These are phyloP conservation scores for Aspergillus jensenii DNA, from an alignment of 2,329 filamentous ascomycete species.

Conservation along the genomic window DNA sequence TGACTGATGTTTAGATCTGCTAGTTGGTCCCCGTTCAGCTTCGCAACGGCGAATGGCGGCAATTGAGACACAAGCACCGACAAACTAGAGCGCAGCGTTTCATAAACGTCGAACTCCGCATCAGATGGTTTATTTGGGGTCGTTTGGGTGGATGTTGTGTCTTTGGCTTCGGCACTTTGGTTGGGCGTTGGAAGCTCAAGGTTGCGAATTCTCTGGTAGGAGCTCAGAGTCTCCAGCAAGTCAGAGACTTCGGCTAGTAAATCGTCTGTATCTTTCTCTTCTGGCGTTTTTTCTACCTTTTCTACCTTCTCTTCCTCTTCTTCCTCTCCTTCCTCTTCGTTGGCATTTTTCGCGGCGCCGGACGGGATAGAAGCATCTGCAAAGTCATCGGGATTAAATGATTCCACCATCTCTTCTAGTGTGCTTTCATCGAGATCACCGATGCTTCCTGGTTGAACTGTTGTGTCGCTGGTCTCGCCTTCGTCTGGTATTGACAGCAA, in stretches of 20 bases:
- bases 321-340: neutral
- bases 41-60: constrained; percentile 82
- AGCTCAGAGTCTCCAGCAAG: constrained; percentile 61
- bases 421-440: constrained; percentile 39
- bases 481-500: constrained; percentile 32
- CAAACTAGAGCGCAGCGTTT: constrained; percentile 73
- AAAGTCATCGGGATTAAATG: constrained; percentile 40
- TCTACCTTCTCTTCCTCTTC: constrained; percentile 22
- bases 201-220: constrained; percentile 62
- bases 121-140: constrained; percentile 54
- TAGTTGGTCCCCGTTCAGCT: constrained; percentile 82
- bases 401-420: constrained; percentile 44
- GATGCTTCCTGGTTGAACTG: constrained; percentile 29
- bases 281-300: constrained; percentile 34
- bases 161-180: constrained; percentile 35
- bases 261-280: constrained; percentile 51
- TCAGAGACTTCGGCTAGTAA: constrained; percentile 60
- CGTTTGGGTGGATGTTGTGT: constrained; percentile 29
- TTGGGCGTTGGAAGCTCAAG: constrained; percentile 33
- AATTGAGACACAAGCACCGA: constrained; percentile 70
- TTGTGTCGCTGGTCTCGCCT: constrained; percentile 20
- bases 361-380: constrained; percentile 22
- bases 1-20: constrained; percentile 79
- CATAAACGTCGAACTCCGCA: constrained; percentile 62
- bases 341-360: constrained; percentile 16